phyloP scores from a whole-genome alignment of 208 protist species.

The Trypanosoma cruzi region DNA sequence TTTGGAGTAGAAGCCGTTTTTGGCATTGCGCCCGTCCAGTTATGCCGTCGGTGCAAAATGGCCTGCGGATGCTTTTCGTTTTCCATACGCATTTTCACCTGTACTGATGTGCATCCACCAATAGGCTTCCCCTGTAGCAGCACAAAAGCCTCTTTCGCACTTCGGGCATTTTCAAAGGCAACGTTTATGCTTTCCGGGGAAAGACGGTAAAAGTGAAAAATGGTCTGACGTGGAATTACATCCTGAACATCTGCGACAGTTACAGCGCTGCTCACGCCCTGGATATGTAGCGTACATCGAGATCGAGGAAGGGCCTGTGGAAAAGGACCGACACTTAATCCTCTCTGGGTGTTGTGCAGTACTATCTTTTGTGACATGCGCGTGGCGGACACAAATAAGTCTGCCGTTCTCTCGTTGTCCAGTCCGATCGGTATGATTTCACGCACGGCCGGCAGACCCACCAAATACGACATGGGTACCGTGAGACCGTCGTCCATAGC shows the following conservation, averaged over 20 bases:
- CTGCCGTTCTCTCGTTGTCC: background rate
- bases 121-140: constrained; percentile 11
- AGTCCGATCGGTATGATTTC: background rate
- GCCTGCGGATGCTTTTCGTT: background rate
- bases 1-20: no score
- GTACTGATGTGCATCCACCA: constrained; percentile 1
- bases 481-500: constrained; percentile 17
- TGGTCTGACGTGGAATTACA: background rate
- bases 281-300: constrained; percentile 8
- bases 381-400: background rate
- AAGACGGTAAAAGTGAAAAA: constrained; percentile 10
- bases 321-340: constrained; percentile 1
- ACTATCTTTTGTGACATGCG: constrained; percentile 7
- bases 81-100: constrained; percentile 16
- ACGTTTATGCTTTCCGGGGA: constrained; percentile 3
- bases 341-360: background rate
- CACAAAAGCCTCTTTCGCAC: constrained; percentile 13
- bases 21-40: no score
- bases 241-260: constrained; percentile 3
- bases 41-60: background rate
- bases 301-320: constrained; percentile 5
- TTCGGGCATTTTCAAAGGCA: constrained; percentile 18
- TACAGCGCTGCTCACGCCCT: constrained; percentile 2
- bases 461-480: constrained; percentile 8
- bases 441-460: background rate